Conservation (phyloP, 129 eudicot genomes). For the Solidago caesia region DNA sequence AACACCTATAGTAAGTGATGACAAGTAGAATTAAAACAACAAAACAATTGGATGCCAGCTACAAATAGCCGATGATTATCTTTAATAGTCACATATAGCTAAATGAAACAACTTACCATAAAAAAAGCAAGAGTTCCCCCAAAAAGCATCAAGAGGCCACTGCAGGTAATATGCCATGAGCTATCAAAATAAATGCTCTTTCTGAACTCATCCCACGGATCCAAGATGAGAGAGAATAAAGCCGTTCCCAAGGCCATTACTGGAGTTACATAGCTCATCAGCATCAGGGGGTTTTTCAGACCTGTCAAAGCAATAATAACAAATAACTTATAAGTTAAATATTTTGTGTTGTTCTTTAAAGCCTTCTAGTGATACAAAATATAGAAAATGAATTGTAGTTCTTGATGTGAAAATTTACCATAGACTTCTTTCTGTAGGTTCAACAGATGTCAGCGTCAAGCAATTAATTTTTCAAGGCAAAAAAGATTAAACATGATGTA, state of each 20-base stretch:
- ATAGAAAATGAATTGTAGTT: neutral
- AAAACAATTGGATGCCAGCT: neutral
- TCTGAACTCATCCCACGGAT: conserved; percentile 86
- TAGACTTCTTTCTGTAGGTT: conserved; percentile 75
- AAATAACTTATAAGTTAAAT: neutral
- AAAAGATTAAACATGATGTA: conserved; percentile 27
- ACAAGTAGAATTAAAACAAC: neutral
- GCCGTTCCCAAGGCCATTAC: conserved; percentile 88
- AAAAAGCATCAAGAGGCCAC: conserved; percentile 84
- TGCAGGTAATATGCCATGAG: conserved; percentile 69
- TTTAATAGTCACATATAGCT: neutral
- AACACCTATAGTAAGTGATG: conserved; percentile 59
- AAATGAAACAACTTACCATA: conserved; percentile 53
- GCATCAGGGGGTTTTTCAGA: conserved; percentile 77
- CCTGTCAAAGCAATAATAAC: conserved; percentile 43
- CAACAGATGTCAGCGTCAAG: conserved; percentile 33
- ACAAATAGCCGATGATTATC: neutral
- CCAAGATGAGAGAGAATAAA: conserved; percentile 68
- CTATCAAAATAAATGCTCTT: conserved; percentile 68
- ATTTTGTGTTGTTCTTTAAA: neutral
- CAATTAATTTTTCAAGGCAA: conserved; percentile 28
- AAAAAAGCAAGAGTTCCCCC: conserved; percentile 95
- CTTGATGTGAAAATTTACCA: conserved; percentile 47
- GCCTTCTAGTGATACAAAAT: neutral
- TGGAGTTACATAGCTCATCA: conserved; percentile 94